Percentiles rank a stretch among this genome's conserved stretches.
These are phyloP conservation scores for Musa beccarii DNA, from an alignment of 176 grass and related monocot genomes.

Conservation along the genomic window DNA sequence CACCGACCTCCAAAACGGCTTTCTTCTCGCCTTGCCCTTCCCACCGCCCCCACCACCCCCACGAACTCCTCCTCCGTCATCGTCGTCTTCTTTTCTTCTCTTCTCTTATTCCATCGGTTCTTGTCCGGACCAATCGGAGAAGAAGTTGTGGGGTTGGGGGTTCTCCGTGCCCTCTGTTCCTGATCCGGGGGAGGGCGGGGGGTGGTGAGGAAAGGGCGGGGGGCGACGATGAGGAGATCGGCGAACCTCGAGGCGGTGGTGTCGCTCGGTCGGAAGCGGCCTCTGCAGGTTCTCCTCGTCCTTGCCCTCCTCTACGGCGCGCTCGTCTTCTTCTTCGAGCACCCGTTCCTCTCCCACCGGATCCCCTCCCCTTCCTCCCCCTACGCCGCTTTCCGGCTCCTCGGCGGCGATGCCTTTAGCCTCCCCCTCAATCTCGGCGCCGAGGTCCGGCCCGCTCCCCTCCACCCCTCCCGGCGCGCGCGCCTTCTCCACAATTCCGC, in stretches of 20 bases:
- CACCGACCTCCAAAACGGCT: neutral
- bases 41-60: neutral
- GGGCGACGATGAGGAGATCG: constrained; percentile 8
- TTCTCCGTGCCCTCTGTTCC: neutral
- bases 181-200: neutral
- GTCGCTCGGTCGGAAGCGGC: neutral
- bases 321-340: neutral
- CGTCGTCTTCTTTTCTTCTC: too few relatives aligned
- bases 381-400: neutral
- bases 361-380: neutral
- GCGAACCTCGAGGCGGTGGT: neutral
- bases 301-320: neutral
- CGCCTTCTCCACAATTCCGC: neutral
- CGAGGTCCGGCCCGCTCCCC: neutral
- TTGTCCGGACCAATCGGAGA: neutral
- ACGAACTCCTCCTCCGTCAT: neutral
- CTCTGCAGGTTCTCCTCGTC: neutral
- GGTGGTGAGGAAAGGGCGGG: neutral
- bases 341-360: neutral
- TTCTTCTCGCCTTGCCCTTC: neutral
- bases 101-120: too few relatives aligned
- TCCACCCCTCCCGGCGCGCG: neutral
- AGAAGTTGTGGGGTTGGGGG: neutral
- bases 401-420: neutral
- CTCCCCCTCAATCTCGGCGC: neutral